Conservation (phyloP, 768 basidiomycete genomes). For the Harrya chromipes region DNA sequence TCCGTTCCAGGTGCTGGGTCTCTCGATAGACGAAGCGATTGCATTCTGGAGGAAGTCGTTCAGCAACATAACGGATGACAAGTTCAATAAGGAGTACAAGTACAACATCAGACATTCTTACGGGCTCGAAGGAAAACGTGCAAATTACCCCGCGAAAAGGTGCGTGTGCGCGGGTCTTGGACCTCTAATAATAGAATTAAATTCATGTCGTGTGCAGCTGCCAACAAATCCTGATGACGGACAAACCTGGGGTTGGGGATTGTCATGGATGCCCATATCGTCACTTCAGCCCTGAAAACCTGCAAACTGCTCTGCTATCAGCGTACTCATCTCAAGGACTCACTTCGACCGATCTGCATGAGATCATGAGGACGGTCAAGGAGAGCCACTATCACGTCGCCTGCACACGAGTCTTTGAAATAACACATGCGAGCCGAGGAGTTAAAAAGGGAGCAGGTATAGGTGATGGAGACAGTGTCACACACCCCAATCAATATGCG, state of each 20-base stretch:
- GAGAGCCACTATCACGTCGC: constrained; percentile 88
- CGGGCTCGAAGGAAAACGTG: constrained; percentile 91
- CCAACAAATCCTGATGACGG: constrained; percentile 73
- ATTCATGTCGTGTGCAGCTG: constrained; percentile 54
- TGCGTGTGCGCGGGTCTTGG: constrained; percentile 27
- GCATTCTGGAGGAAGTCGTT: constrained; percentile 92
- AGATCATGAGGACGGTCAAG: constrained; percentile 80
- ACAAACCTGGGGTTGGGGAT: constrained; percentile 65
- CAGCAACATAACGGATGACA: constrained; percentile 75
- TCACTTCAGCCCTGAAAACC: constrained; percentile 80
- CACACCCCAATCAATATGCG: constrained; percentile 91
- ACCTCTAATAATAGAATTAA: neutral
- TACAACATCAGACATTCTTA: constrained; percentile 97
- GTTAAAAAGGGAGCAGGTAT: constrained; percentile 90
- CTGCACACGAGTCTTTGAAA: constrained; percentile 95
- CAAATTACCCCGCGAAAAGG: constrained; percentile 94
- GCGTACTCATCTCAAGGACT: constrained; percentile 65
- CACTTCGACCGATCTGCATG: constrained; percentile 66
- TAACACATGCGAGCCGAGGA: constrained; percentile 71
- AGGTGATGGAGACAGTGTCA: constrained; percentile 81
- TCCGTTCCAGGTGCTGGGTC: constrained; percentile 69
- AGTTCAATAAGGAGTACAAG: constrained; percentile 96
- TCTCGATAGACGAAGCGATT: constrained; percentile 92
- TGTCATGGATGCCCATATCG: constrained; percentile 92
- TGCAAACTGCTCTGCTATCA: constrained; percentile 71